Percentiles rank a stretch among this genome's conserved stretches.
Evolutionary conservation across 176 grass and related monocot species (phyloP).

Genomic region (Urochloa ruziziensis): DNA sequence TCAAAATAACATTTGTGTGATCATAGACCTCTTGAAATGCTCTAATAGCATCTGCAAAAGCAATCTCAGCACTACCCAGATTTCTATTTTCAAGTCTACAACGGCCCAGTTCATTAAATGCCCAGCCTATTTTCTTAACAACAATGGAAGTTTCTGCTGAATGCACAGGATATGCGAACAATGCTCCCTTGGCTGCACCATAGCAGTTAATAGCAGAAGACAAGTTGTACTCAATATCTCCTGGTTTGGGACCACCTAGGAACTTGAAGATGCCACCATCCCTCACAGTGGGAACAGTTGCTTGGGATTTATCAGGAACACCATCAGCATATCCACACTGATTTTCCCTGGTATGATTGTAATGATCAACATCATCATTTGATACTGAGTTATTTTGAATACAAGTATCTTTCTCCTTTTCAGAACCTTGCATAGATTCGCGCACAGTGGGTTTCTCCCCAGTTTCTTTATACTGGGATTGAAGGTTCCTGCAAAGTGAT

Average conservation of each 20-base stretch:
- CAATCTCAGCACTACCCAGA: slow-evolving; percentile 60
- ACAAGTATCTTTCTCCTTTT: slow-evolving; percentile 29
- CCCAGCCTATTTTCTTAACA: slow-evolving; percentile 95
- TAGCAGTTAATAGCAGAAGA: slow-evolving; percentile 76
- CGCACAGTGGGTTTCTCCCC: slow-evolving; percentile 17
- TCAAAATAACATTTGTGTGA: slow-evolving; percentile 91
- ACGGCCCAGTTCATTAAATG: slow-evolving; percentile 89
- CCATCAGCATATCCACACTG: slow-evolving; percentile 12
- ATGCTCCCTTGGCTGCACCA: slow-evolving; percentile 50
- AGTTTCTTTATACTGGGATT: slow-evolving; percentile 33
- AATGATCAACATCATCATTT: slow-evolving; percentile 23
- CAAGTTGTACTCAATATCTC: slow-evolving; percentile 81
- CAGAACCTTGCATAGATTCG: slow-evolving; percentile 33
- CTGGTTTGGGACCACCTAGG: slow-evolving; percentile 74
- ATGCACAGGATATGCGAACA: slow-evolving; percentile 34
- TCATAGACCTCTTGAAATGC: slow-evolving; percentile 91
- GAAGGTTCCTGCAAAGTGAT: slow-evolving; percentile 39
- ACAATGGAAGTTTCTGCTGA: slow-evolving; percentile 48
- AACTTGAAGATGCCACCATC: slow-evolving; percentile 91
- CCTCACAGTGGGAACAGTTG: slow-evolving; percentile 48
- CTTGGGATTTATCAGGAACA: slow-evolving; percentile 36
- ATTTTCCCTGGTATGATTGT: slow-evolving; percentile 13
- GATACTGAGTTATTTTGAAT: slow-evolving; percentile 19
- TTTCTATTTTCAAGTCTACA: slow-evolving; percentile 75
- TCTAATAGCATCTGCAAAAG: slow-evolving; percentile 81